These are phyloP conservation scores for Diutina catenulata DNA, from an alignment of 1,139 yeast genomes.

Conservation along the genomic window DNA sequence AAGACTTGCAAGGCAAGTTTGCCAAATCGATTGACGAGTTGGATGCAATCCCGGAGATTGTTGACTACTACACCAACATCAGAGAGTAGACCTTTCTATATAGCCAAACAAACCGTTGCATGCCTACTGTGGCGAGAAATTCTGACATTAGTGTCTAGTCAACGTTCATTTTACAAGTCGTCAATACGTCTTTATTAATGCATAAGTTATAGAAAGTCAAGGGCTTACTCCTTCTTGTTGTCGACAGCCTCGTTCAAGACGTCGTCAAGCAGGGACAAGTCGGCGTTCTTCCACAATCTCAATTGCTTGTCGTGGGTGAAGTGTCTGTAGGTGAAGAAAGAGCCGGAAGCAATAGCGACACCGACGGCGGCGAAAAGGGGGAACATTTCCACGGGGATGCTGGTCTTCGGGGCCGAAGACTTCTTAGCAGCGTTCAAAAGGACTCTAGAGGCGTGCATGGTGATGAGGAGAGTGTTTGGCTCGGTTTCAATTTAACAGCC, in stretches of 20 bases:
- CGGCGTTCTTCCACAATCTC: constrained; percentile 62
- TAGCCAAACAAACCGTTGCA: neutral
- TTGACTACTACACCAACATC: constrained; percentile 58
- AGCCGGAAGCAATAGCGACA: constrained; percentile 55
- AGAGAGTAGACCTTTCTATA: constrained; percentile 6
- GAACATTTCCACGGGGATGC: constrained; percentile 63
- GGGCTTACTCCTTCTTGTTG: constrained; percentile 15
- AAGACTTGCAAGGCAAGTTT: constrained; percentile 37
- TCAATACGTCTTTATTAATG: neutral
- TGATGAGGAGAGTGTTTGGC: constrained; percentile 2
- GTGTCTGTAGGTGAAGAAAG: constrained; percentile 64
- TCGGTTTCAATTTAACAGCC: no score
- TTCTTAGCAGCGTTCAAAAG: constrained; percentile 40
- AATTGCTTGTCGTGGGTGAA: constrained; percentile 53
- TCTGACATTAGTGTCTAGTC: no score
- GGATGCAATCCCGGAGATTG: constrained; percentile 72
- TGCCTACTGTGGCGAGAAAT: no score
- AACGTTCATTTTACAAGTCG: neutral
- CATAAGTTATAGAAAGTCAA: neutral
- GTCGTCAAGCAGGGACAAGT: constrained; percentile 42
- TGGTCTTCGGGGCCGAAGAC: constrained; percentile 17
- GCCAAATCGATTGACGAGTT: constrained; percentile 48
- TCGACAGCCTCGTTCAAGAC: constrained; percentile 40
- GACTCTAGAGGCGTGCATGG: constrained; percentile 46
- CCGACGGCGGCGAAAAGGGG: constrained; percentile 55